Evolutionary conservation across 176 grass and related monocot genomes (phyloP).

Genomic region (Paspalum notatum): DNA sequence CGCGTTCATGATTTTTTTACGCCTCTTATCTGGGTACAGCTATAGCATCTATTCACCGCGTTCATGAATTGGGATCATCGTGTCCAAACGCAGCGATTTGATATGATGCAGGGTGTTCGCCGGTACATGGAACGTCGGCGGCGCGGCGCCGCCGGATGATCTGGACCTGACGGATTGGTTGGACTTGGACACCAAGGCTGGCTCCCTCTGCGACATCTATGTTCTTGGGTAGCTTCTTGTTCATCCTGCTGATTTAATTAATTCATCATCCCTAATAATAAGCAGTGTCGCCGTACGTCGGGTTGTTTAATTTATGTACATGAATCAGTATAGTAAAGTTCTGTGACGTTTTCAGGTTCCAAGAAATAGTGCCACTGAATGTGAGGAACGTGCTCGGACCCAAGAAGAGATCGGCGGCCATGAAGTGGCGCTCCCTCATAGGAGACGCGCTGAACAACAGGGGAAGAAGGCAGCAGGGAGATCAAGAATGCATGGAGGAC

Average conservation of each 20-base stretch:
- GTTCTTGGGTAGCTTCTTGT: conserved; percentile 54
- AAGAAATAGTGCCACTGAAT: conserved; percentile 74
- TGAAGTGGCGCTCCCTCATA: conserved; percentile 67
- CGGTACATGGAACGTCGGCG: conserved; percentile 85
- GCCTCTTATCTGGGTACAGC: too few relatives aligned
- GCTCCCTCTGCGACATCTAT: conserved; percentile 73
- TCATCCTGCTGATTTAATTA: not conserved
- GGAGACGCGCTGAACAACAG: conserved; percentile 58
- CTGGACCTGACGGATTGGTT: conserved; percentile 74
- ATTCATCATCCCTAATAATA: too few relatives aligned
- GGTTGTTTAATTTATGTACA: too few relatives aligned
- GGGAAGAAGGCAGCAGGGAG: not conserved
- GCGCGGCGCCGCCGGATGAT: conserved; percentile 48
- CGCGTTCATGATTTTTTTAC: too few relatives aligned
- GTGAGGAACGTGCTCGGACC: conserved; percentile 76
- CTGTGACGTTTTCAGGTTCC: conserved; percentile 48
- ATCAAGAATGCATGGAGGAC: too few relatives aligned
- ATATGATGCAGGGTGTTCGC: conserved; percentile 58
- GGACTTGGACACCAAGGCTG: conserved; percentile 35
- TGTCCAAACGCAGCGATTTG: too few relatives aligned
- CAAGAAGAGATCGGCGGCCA: conserved; percentile 51
- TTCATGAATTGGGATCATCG: too few relatives aligned
- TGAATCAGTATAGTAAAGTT: not conserved
- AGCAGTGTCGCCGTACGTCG: too few relatives aligned
- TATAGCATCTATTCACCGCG: too few relatives aligned